Evolutionary conservation across 163 green algal genomes (phyloP), one percentile per base, ranked within the genome.

Genomic region (Scenedesmus sp.): DNA sequence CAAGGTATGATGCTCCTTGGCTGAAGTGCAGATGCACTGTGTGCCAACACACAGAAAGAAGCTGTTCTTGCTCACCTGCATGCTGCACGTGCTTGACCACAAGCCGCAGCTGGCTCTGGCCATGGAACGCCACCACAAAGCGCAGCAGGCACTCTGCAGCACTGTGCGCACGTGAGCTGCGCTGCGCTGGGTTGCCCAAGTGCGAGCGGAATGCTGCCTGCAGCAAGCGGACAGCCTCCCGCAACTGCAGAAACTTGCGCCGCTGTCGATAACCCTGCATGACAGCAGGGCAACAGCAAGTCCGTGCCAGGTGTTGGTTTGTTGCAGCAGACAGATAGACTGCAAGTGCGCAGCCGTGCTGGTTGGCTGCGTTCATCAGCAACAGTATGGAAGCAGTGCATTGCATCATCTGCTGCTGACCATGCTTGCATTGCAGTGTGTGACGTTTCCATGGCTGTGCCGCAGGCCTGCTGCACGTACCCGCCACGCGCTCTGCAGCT

Each of bases 401-500:
- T 52, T 79, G 70, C 70, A 79, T 46, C 34, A 46, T 46, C 70
- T 52, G 70, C 23, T 52, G 0, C 1, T 4, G 23, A 16, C 23
- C 70, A 46, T n/a, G 70, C 23, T 13, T 15, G 70, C 70, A 52
- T 52, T 46, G 70, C 70, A 34, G 1, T 34, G 16, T 26, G 16
- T 4, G 2, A 26, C 6, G 70, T 23, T 79, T 2, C 3, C 46
- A 79, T 23, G 4, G 70, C 70, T 52, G 46, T 23, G 23, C 46
- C 16, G 66, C 66, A 76, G 70, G 70, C 70, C 46, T 26, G 10
- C 23, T 12, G 23, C 46, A 34, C 85, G 62, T 26, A 90, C 86
- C 86, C 86, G 34, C 86, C 86, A 90, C 34, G 46, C 64, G 3
- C 67, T 66, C 86, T 90, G 86, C 20, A 90, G 64, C 8, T 26